Evolutionary conservation across 2,329 filamentous ascomycete species (phyloP), one percentile per base, ranked within the genome.

Genomic region (Colletotrichum euphorbiae): DNA sequence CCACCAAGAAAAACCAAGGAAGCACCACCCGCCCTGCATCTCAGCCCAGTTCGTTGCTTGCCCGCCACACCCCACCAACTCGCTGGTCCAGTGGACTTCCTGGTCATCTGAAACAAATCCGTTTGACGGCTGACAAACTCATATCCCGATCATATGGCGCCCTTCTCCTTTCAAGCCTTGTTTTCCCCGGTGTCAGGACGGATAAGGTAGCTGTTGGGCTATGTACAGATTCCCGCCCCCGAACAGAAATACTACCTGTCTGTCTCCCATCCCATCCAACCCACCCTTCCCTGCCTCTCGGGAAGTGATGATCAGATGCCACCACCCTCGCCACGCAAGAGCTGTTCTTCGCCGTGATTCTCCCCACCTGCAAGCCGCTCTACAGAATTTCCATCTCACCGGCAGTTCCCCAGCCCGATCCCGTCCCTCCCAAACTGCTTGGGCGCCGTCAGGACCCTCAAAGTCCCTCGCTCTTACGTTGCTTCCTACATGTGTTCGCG

Each of bases 41-140:
- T 48, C 46, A 61, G 19, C 9, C 42, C 13, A 31, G 21, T 24
- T n/a, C 21, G 38, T 33, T 24, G 33, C 28, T 50, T 15, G 31
- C 31, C 24, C 48, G 55, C 60, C 61, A 59, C 43, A 59, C 36
- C 48, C 63, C 56, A 50, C 50, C 63, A 57, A 51, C 63, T 31
- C 43, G 56, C 38, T 62, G 56, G 21, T 50, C 43, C 63, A 38
- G 61, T 66, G n/a, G n/a, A n/a, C 42, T 52, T 50, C 50, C 51
- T 67, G 50, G 67, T 67, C 67, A 69, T 69, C 67, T 67, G 67
- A 69, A 69, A 69, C 67, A 62, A 60, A 46, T 50, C 56, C 51
- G 51, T 69, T 69, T 40, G 28, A 67, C 63, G 56, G 56, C 67
- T 69, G 67, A 69, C 63, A 69, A 56, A 57, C 56, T 48, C 67